Evolutionary conservation across 306 rosid species (phyloP).

Genomic region (Ziziphus jujuba): DNA sequence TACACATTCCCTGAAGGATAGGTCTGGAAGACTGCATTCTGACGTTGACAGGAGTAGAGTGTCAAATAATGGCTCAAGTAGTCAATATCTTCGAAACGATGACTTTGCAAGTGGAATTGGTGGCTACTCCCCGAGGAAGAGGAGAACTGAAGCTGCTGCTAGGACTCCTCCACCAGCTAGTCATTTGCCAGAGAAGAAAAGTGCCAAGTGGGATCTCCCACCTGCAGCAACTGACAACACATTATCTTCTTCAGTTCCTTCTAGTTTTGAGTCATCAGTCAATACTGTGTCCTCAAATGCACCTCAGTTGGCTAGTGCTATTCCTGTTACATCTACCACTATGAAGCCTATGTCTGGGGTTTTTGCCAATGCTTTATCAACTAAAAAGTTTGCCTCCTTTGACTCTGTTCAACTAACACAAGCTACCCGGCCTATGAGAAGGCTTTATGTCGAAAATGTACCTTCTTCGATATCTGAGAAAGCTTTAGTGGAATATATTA

Average conservation of each 20-base stretch:
- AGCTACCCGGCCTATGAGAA: slow-evolving; percentile 90
- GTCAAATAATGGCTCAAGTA: slow-evolving; percentile 64
- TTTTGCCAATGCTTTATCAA: slow-evolving; percentile 35
- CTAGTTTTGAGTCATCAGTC: slow-evolving; percentile 50
- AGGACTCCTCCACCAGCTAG: slow-evolving; percentile 80
- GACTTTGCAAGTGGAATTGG: slow-evolving; percentile 75
- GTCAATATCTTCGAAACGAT: slow-evolving; percentile 57
- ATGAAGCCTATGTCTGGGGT: slow-evolving; percentile 37
- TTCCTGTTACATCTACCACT: slow-evolving; percentile 42
- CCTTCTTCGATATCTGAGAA: slow-evolving; percentile 81
- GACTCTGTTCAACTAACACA: slow-evolving; percentile 88
- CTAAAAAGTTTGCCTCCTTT: slow-evolving; percentile 49
- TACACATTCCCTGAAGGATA: slow-evolving; percentile 41
- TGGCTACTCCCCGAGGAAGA: slow-evolving; percentile 97
- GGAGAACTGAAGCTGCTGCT: slow-evolving; percentile 73
- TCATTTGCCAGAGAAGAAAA: slow-evolving; percentile 66
- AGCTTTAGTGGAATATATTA: slow-evolving; percentile 68
- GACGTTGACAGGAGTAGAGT: slow-evolving; percentile 53
- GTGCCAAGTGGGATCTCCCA: slow-evolving; percentile 78
- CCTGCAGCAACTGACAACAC: slow-evolving; percentile 47
- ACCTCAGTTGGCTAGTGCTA: slow-evolving; percentile 42
- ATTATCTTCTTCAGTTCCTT: slow-evolving; percentile 44
- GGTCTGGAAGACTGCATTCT: slow-evolving; percentile 51
- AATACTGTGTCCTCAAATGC: slow-evolving; percentile 37
- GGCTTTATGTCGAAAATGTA: slow-evolving; percentile 86